Evolutionary conservation across 192 early-diverging fungal genomes (phyloP), one percentile per base, ranked within the genome.

Genomic region (Coemansia sp.): DNA sequence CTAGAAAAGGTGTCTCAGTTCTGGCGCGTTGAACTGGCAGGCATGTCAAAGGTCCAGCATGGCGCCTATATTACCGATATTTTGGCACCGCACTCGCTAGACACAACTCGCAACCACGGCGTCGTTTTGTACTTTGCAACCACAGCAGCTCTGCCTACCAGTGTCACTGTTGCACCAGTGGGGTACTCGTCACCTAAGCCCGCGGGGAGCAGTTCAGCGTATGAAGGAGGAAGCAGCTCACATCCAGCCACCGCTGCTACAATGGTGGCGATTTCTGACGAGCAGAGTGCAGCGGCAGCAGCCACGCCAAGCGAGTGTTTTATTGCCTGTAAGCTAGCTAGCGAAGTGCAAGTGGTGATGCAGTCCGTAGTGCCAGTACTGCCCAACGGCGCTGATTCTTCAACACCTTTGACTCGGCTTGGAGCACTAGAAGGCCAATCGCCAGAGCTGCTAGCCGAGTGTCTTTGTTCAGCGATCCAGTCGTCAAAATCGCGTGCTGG

Each of bases 1-100:
- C 63, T 86, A 61, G 87, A 88, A 54, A 88, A 89, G 62, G 85
- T 88, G 0, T 68, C 87, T 0, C 82, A 87, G 70, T 87, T 87
- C 48, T 70, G 82, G 54, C 65, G 87, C 34, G 65, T 91, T 26
- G 85, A 75, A 24, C 67, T 91, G 7, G 68, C 80, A 17, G 78
- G 76, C 29, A 80, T 91, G 34, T 60, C 62, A 4, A 63, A 68
- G 3, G 76, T 91, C 29, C 84, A 85, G 41, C 77, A 86, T 59
- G 89, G 86, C n/a, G 63, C 67, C 0, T 73, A 73, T 40, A 67
- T 79, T 3, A 79, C 76, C 2, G 70, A 73, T 9, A 73, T 67
- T 7, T 62, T 58, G 32, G 60, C 71, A 19, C 76, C 76, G 10
- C 76, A 72, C 48, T 52, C 66, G 12, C 35, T 79, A 36, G 76